phyloP scores from a whole-genome alignment of 805 yeast genomes.

The Kurtzmaniella cleridarum region DNA sequence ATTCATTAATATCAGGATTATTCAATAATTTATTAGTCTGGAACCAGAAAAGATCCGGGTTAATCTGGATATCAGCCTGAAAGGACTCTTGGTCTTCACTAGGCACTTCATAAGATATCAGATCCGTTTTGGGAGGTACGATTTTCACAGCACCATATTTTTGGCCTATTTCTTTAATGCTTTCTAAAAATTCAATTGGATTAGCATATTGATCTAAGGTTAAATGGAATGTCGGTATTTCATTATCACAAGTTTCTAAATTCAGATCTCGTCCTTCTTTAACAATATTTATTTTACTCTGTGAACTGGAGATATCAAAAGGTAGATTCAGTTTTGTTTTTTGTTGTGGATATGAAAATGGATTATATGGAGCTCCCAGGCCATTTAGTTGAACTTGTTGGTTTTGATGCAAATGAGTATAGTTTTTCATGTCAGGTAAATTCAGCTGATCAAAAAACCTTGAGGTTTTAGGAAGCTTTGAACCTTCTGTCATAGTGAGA shows the following conservation, averaged over 20 bases:
- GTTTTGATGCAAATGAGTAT: constrained; percentile 11
- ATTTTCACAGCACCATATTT: constrained; percentile 73
- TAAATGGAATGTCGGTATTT: constrained; percentile 56
- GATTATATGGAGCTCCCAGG: constrained; percentile 33
- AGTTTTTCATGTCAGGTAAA: constrained; percentile 20
- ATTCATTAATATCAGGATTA: constrained; percentile 38
- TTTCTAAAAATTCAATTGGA: constrained; percentile 63
- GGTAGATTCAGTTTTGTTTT: constrained; percentile 40
- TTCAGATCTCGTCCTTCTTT: constrained; percentile 2
- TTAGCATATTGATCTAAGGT: constrained; percentile 45
- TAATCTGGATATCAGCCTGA: constrained; percentile 22
- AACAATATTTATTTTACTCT: constrained; percentile 16
- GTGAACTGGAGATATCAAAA: constrained; percentile 35
- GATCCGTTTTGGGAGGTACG: constrained; percentile 44
- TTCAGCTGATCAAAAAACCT: constrained; percentile 18
- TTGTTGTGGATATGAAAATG: constrained; percentile 42
- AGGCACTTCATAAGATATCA: not conserved
- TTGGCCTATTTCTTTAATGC: constrained; percentile 46
- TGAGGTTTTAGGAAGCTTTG: constrained; percentile 20
- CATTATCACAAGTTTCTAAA: constrained; percentile 9
- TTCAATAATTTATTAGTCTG: constrained; percentile 44
- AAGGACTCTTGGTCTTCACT: constrained; percentile 13
- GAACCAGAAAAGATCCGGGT: constrained; percentile 48
- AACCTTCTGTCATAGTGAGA: not conserved
- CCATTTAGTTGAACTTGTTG: constrained; percentile 14